Base-by-base conservation (phyloP, 495 filamentous ascomycete species). In the Antarctomyces pellizariae region DNA sequence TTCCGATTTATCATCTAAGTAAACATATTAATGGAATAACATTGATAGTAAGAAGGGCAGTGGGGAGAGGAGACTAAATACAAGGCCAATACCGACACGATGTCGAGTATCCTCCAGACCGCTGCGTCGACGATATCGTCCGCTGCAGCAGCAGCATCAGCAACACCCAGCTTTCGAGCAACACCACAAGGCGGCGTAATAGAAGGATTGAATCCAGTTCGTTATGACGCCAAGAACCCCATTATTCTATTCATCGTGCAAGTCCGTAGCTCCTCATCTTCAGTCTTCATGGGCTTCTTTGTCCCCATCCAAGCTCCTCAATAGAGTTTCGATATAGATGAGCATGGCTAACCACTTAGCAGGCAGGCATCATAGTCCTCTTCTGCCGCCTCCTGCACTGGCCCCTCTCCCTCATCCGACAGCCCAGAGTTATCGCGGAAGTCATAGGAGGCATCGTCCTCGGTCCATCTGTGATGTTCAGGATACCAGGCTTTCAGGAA, bases 221-320 rank as follows among this genome's bases (percentile, higher is more conserved):
- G 50, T 3, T 89, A 79, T 50, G 67, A 73, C 30, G 35, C 74
- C 7, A 69, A 59, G 31, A 78, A 91, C 35, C 86, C 86, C n/a
- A 75, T 97, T 36, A 67, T 75, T 20, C 44, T 91, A 16, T 95
- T 97, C 47, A 92, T 93, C 38, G 80, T 95, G 26, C 84, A 95
- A 70, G 82, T 72, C 57, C 29, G 49, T 28, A 2, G 7, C 15
- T n/a, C 18, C 9, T 5, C 13, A 9, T 6, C 4, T 16, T 22
- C 20, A n/a, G n/a, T n/a, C n/a, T 1, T 7, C 14, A n/a, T 13
- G 7, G 16, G 22, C 18, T 28, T 22, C 12, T 17, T 20, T 24
- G 14, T 3, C 27, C 2, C 6, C 22, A 3, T 16, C 12, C 13
- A 6, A 31, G 12, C 23, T 20, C 13, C 15, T 23, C 25, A 32